Conservation (phyloP, 2,329 filamentous ascomycete genomes). For the Aurifilum marmelostoma region DNA sequence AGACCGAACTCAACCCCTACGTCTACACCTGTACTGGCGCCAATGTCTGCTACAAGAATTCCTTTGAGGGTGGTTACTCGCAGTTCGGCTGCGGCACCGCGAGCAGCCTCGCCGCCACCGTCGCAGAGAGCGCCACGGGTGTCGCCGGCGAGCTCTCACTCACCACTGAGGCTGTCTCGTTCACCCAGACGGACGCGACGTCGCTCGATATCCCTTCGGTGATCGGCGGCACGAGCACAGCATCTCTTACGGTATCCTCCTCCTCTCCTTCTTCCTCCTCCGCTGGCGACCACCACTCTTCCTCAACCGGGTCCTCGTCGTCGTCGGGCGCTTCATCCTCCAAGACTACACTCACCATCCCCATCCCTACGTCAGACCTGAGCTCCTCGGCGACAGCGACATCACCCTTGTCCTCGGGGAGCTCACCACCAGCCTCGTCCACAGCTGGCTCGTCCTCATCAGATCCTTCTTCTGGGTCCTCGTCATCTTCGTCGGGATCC, state of each 20-base stretch:
- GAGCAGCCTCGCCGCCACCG: constrained; percentile 52
- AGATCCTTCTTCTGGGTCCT: constrained; percentile 27
- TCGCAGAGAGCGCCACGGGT: constrained; percentile 51
- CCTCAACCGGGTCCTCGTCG: constrained; percentile 28
- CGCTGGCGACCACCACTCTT: constrained; percentile 14
- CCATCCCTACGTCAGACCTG: constrained; percentile 26
- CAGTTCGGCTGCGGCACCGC: constrained; percentile 61
- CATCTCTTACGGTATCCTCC: constrained; percentile 30
- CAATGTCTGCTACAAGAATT: constrained; percentile 59
- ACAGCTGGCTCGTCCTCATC: constrained; percentile 20
- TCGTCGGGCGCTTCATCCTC: constrained; percentile 24
- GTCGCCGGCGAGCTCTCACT: constrained; percentile 42
- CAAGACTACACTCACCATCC: constrained; percentile 25
- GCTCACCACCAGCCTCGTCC: background rate
- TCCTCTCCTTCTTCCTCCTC: constrained; percentile 16
- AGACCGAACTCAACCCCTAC: constrained; percentile 58
- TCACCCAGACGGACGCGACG: constrained; percentile 44
- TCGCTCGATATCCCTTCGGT: constrained; percentile 47
- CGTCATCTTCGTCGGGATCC: constrained; percentile 24
- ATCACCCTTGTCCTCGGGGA: background rate
- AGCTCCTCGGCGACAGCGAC: constrained; percentile 3
- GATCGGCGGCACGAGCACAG: constrained; percentile 41
- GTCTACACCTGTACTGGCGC: constrained; percentile 57
- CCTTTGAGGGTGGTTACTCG: constrained; percentile 57
- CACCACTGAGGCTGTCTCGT: constrained; percentile 44